Evolutionary conservation across 2,329 filamentous ascomycete species (phyloP), one percentile per base, ranked within the genome.

Genomic region (Fonsecaea pedrosoi): DNA sequence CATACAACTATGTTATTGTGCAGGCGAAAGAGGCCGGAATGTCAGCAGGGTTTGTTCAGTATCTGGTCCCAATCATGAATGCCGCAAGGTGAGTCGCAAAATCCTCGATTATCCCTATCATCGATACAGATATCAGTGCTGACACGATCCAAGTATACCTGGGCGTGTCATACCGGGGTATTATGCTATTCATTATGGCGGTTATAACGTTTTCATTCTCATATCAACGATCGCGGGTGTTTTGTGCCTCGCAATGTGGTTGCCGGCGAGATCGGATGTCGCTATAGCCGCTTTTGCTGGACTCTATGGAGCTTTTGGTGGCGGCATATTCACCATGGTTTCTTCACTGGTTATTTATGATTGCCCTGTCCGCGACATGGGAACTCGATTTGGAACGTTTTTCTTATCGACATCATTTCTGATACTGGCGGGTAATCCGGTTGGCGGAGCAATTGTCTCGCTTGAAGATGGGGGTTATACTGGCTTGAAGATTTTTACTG

Each of bases 1-100:
- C 74, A 1, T 68, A 73, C 65, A 66, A 70, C 65, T 67, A 54
- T 42, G 54, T 73, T 25, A 61, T 70, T 21, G 62, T 71, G 9
- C 59, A 73, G 57, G 73, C 70, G 4, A 42, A 67, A 25, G 18
- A 50, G n/a, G 56, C 18, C 18, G 72, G 73, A 0, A 72, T 74
- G 69, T 62, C 42, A 10, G n/a, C 58, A 3, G 45, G 54, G 5
- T 63, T 75, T 0, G 69, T 66, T 1, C 57, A 70, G 45, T 73
- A 72, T 35, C 54, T 74, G n/a, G 50, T 54, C 7, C 30, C 50
- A 1, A 54, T 54, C n/a, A 30, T 54, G 21, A 54, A 54, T 34
- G 50, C 50, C 9, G n/a, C 50, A 30, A 54, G 50, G 50, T 54
- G 13, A 42, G 38, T 15, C 38, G 25, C 25, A 25, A 25, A 15